Percentiles rank a stretch among this genome's conserved stretches.
Evolutionary conservation across 2,329 filamentous ascomycete species (phyloP).

Genomic region (Samsoniella hepiali): DNA sequence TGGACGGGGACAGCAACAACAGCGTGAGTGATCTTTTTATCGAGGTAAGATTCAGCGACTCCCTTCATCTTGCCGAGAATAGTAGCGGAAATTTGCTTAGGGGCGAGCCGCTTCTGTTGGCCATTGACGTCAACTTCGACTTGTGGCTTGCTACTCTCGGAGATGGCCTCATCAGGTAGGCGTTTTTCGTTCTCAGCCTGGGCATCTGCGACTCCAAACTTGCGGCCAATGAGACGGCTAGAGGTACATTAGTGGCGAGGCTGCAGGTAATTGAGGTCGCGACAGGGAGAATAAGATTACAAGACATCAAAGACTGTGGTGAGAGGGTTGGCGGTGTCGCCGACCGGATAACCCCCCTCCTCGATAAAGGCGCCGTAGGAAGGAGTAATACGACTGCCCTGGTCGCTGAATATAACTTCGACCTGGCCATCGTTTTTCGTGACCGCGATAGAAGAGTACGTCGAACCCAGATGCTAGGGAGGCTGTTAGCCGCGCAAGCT

Average conservation of each 20-base stretch:
- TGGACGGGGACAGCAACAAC: constrained; percentile 94
- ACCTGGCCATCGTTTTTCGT: constrained; percentile 96
- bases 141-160: constrained; percentile 87
- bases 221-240: constrained; percentile 81
- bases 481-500: constrained; percentile 23
- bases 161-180: constrained; percentile 92
- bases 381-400: constrained; percentile 93
- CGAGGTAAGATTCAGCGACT: constrained; percentile 73
- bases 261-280: too few relatives aligned
- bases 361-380: constrained; percentile 97
- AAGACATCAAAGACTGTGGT: constrained; percentile 80
- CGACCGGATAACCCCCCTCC: constrained; percentile 91
- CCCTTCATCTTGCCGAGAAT: constrained; percentile 83
- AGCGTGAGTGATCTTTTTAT: constrained; percentile 79
- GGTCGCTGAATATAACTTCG: constrained; percentile 92
- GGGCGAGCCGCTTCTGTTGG: constrained; percentile 71
- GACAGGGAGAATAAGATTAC: constrained; percentile 41
- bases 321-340: constrained; percentile 77
- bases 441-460: constrained; percentile 85
- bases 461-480: constrained; percentile 78
- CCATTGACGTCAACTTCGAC: constrained; percentile 64
- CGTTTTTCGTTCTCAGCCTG: constrained; percentile 95
- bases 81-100: constrained; percentile 78
- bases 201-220: constrained; percentile 82
- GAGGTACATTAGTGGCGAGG: constrained; percentile 21